Percentiles rank a stretch among this genome's conserved stretches.
These are phyloP conservation scores for Thielaviopsis musarum DNA, from an alignment of 2,329 filamentous ascomycete species.

Conservation along the genomic window DNA sequence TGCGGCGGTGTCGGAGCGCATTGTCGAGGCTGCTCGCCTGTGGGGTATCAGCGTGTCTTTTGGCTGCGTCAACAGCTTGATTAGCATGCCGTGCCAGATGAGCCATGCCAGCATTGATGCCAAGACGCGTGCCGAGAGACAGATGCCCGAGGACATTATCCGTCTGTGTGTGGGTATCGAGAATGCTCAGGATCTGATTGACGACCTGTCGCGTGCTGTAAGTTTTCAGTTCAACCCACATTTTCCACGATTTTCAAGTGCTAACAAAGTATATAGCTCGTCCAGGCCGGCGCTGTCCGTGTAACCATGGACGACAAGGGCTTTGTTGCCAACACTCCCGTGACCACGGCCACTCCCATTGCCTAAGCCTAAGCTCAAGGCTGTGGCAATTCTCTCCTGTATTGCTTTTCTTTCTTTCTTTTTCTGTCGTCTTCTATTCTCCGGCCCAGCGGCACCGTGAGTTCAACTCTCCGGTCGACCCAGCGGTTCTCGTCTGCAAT, in stretches of 20 bases:
- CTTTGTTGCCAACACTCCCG: constrained; percentile 10
- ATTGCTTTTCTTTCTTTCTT: background rate
- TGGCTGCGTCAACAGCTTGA: constrained; percentile 93
- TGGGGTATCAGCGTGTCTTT: constrained; percentile 97
- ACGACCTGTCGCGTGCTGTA: constrained; percentile 82
- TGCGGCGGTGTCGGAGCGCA: constrained; percentile 64
- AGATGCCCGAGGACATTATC: constrained; percentile 95
- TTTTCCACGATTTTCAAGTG: background rate
- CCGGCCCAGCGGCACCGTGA: background rate
- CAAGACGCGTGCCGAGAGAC: constrained; percentile 73
- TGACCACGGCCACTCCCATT: constrained; percentile 8
- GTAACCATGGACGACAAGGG: constrained; percentile 48
- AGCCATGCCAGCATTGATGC: constrained; percentile 96
- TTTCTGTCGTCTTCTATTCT: background rate
- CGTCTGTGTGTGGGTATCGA: constrained; percentile 92
- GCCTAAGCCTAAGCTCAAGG: background rate
- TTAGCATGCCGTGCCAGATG: constrained; percentile 99
- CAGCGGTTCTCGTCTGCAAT: background rate
- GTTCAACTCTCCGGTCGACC: constrained; percentile 7
- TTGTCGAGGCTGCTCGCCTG: constrained; percentile 80
- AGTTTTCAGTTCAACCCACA: constrained; percentile 25
- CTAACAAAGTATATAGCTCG: constrained; percentile 41
- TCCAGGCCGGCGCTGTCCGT: constrained; percentile 84
- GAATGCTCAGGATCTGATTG: constrained; percentile 77
- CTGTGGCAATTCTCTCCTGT: background rate